These are phyloP conservation scores for Penicillium alfredii DNA, from an alignment of 495 filamentous ascomycete genomes.

Conservation along the genomic window DNA sequence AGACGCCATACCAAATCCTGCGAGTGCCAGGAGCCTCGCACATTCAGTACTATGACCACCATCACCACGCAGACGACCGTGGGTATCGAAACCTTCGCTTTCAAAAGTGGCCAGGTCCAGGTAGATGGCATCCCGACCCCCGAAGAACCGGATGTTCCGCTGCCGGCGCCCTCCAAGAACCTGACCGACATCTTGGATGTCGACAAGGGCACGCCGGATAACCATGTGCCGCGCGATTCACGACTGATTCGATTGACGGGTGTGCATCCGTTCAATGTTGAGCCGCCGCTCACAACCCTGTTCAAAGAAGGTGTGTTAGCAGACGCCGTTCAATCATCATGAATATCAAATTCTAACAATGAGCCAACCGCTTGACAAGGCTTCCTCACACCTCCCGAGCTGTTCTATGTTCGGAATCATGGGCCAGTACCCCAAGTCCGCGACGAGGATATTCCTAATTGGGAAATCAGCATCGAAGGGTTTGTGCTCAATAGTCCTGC, in stretches of 20 bases:
- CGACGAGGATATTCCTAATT: constrained; percentile 67
- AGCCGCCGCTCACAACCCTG: constrained; percentile 74
- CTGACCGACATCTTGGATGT: constrained; percentile 61
- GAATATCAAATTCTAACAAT: background rate
- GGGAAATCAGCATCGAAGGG: constrained; percentile 86
- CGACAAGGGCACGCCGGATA: constrained; percentile 80
- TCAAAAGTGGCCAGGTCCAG: constrained; percentile 24
- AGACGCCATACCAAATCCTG: too few relatives aligned
- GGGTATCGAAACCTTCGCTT: constrained; percentile 7
- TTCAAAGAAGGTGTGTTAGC: constrained; percentile 72
- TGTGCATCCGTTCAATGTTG: constrained; percentile 90
- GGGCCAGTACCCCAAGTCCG: constrained; percentile 75
- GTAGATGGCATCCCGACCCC: constrained; percentile 24
- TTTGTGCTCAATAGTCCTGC: too few relatives aligned
- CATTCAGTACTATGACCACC: constrained; percentile 23
- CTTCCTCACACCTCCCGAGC: constrained; percentile 84
- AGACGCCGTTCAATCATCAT: background rate
- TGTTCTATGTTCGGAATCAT: constrained; percentile 97
- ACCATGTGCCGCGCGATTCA: constrained; percentile 79
- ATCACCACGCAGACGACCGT: constrained; percentile 20
- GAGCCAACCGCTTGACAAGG: constrained; percentile 28
- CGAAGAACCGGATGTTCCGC: constrained; percentile 46
- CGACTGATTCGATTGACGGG: constrained; percentile 85
- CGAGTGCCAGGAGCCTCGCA: background rate
- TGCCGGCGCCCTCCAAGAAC: constrained; percentile 63